A percentile compares a stretch with the other conserved stretches of the same genome.
These are phyloP conservation scores for Penicillium goetzii DNA, from an alignment of 495 filamentous ascomycete genomes.

Conservation along the genomic window DNA sequence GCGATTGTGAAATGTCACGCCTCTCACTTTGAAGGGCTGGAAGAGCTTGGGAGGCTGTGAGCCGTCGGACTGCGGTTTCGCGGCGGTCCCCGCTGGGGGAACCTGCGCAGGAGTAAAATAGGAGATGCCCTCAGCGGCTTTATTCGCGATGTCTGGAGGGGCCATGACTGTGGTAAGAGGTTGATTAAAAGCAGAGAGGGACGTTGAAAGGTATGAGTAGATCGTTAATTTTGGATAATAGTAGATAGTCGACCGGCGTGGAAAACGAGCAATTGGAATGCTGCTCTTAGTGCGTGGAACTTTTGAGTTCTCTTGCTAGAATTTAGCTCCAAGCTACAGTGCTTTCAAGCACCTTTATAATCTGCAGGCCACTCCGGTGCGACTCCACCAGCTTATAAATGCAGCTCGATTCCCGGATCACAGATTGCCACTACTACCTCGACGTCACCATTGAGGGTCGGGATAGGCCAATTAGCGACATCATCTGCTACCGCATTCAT, in stretches of 20 bases:
- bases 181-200: neutral
- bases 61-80: constrained; percentile 60
- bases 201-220: no score
- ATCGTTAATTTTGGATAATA: neutral
- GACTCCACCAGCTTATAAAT: constrained; percentile 32
- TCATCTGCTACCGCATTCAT: neutral
- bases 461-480: constrained; percentile 1
- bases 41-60: constrained; percentile 67
- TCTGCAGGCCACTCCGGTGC: neutral
- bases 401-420: neutral
- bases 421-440: neutral
- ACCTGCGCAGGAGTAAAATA: constrained; percentile 67
- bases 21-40: constrained; percentile 62
- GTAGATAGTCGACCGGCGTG: neutral
- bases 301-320: neutral
- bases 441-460: constrained; percentile 21
- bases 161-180: neutral
- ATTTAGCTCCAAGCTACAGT: neutral
- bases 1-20: constrained; percentile 56
- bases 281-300: neutral
- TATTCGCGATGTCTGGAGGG: constrained; percentile 42
- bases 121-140: constrained; percentile 52
- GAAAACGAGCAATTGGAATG: neutral
- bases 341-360: neutral
- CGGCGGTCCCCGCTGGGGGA: constrained; percentile 64